phyloP scores from a whole-genome alignment of 1,284 basidiomycete genomes.

The Paramarasmius palmivorus region DNA sequence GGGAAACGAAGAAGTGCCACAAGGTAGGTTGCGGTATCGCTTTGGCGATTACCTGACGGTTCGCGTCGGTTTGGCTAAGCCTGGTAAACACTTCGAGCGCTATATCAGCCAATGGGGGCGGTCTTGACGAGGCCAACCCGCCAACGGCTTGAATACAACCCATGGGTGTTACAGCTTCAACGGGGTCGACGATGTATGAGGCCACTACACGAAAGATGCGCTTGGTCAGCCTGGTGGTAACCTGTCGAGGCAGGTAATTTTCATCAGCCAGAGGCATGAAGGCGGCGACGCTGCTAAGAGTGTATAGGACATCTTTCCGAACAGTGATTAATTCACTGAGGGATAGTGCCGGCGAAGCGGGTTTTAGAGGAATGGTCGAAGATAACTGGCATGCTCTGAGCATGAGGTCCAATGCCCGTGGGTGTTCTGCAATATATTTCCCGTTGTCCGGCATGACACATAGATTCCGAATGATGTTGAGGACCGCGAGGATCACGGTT shows the following conservation, averaged over 20 bases:
- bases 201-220: slow-evolving; percentile 72
- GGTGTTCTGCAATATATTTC: slow-evolving; percentile 65
- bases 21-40: slow-evolving; percentile 60
- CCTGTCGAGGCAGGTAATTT: slow-evolving; percentile 32
- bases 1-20: slow-evolving; percentile 63
- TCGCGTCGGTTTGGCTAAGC: slow-evolving; percentile 75
- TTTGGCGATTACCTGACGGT: slow-evolving; percentile 72
- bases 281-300: slow-evolving; percentile 68
- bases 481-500: slow-evolving; percentile 68
- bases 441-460: slow-evolving; percentile 76
- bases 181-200: slow-evolving; percentile 74
- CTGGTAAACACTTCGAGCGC: slow-evolving; percentile 85
- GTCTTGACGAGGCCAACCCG: slow-evolving; percentile 40
- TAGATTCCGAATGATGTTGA: slow-evolving; percentile 88
- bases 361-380: slow-evolving; percentile 42
- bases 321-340: slow-evolving; percentile 72
- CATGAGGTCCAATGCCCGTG: slow-evolving; percentile 65
- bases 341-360: slow-evolving; percentile 59
- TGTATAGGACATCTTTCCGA: slow-evolving; percentile 78
- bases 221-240: slow-evolving; percentile 43
- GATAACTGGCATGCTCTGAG: slow-evolving; percentile 62
- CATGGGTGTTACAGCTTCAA: slow-evolving; percentile 64
- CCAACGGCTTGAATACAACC: slow-evolving; percentile 56
- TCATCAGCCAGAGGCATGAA: slow-evolving; percentile 47
- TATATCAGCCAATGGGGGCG: slow-evolving; percentile 67